Percentiles rank a stretch among this genome's conserved stretches.
phyloP scores from a whole-genome alignment of 345 rosid species.

The Physaria fendleri region DNA sequence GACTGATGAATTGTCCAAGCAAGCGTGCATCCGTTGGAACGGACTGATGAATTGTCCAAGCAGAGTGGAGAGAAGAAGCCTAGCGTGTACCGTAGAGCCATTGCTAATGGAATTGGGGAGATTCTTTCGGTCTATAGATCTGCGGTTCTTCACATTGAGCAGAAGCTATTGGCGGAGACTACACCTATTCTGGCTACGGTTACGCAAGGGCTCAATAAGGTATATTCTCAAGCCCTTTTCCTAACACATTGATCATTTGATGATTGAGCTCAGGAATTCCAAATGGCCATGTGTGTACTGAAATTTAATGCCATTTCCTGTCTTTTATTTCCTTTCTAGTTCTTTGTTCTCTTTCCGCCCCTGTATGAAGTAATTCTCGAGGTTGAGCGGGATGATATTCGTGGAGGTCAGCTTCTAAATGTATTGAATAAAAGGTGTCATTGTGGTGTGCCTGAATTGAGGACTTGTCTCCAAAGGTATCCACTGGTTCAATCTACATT shows the following conservation, averaged over 20 bases:
- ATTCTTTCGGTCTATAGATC: conserved; percentile 76
- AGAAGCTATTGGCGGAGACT: conserved; percentile 67
- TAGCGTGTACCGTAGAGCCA: conserved; percentile 76
- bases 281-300: not conserved
- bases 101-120: conserved; percentile 93
- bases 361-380: conserved; percentile 78
- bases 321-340: conserved; percentile 38
- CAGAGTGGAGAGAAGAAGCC: conserved; percentile 38
- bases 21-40: conserved; percentile 43
- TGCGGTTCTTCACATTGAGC: conserved; percentile 89
- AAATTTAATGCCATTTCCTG: not conserved
- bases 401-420: conserved; percentile 88
- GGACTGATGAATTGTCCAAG: conserved; percentile 42
- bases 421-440: conserved; percentile 82
- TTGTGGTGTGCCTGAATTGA: conserved; percentile 95
- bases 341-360: conserved; percentile 83
- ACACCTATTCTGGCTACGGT: conserved; percentile 75
- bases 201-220: conserved; percentile 93
- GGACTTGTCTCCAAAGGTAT: conserved; percentile 91
- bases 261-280: not conserved
- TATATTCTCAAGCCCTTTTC: conserved; percentile 1
- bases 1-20: conserved; percentile 43
- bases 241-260: not conserved
- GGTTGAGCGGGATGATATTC: conserved; percentile 84
- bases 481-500: not conserved